Base-by-base conservation (phyloP, 306 rosid species). In the Ormosia emarginata region DNA sequence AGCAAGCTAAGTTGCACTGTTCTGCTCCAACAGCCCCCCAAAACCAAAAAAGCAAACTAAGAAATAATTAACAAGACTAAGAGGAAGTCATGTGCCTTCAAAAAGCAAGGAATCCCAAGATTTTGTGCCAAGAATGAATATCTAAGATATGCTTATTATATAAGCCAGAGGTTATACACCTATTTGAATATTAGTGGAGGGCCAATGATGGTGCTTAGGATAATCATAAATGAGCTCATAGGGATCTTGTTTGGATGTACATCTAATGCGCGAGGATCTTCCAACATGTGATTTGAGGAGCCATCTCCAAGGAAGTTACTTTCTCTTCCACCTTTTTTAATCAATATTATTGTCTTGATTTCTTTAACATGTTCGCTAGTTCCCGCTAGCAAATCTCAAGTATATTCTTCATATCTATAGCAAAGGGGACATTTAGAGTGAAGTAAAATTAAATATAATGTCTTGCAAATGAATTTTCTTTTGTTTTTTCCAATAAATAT, bases 191-290 rank as follows among this genome's bases (percentile, higher is more conserved):
- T 75, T 85, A 74, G 80, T 71, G 81, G 86, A 77, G 43, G 49
- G 75, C 78, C 83, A 82, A 86, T 88, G 80, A 80, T 90, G 63
- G 52, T 70, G 83, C 76, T 76, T 82, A 74, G 81, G 88, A 88
- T 84, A 71, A 72, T 82, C 87, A 85, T 76, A 57, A 80, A 77
- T 75, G 73, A 74, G 46, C 32, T 66, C 76, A 29, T 78, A 68
- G 90, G 83, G 71, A 77, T 81, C 82, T 75, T 58, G 78, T 86
- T 79, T 79, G 84, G 74, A 84, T 83, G 24, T 24, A 64, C 75
- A 37, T 71, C 59, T 70, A 71, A 62, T 67, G 78, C 37, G 64
- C 8, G 75, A 80, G 65, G 85, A 87, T 82, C 82, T 85, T 81
- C 86, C 86, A 83, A 83, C 83, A 74, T 75, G 85, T 66, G 82